Conservation (phyloP, 2,329 filamentous ascomycete species). For the Penicillium nordicum region DNA sequence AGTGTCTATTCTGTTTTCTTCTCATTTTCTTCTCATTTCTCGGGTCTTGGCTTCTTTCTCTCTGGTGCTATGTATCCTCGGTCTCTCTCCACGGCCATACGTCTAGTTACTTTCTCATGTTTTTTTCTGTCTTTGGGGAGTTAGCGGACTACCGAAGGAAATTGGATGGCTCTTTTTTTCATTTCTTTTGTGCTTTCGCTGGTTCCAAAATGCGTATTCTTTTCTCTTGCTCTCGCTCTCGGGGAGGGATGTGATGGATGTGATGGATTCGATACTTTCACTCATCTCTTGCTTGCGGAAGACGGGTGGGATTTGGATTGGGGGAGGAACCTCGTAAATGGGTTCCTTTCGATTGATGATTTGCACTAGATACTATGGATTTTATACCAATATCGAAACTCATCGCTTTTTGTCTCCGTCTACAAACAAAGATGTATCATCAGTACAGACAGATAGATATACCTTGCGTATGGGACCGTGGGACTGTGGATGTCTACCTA, state of each 20-base stretch:
- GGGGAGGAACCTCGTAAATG: background rate
- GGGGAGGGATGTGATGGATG: background rate
- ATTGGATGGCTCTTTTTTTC: constrained; percentile 18
- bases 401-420: background rate
- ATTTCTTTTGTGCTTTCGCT: background rate
- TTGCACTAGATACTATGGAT: background rate
- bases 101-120: constrained; percentile 8
- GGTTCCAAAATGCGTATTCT: background rate
- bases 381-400: background rate
- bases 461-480: background rate
- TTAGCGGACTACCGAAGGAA: constrained; percentile 19
- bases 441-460: background rate
- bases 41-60: constrained; percentile 1
- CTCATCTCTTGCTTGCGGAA: background rate
- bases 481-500: background rate
- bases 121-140: constrained; percentile 17
- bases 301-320: background rate
- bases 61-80: background rate
- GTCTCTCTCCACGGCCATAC: constrained; percentile 2
- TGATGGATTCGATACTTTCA: background rate
- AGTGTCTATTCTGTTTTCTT: constrained; percentile 6
- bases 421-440: background rate
- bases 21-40: constrained; percentile 7
- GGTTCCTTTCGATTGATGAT: background rate
- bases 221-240: background rate